A percentile compares a stretch with the other conserved stretches of the same genome.
Conservation (phyloP, 352 stramenopile species). For the Globisporangium takayamanum region DNA sequence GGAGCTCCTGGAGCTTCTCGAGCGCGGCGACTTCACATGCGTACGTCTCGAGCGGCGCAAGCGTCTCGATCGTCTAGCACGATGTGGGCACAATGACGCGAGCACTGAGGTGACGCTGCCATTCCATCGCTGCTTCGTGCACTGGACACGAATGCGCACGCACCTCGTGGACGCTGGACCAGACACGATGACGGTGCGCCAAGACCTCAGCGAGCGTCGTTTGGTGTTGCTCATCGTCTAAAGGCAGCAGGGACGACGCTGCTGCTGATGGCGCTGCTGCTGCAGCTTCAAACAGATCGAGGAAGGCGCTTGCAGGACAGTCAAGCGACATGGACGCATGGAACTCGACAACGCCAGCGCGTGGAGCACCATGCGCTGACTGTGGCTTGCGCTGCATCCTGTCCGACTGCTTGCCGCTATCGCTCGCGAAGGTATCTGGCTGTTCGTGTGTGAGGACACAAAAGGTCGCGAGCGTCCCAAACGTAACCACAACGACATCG, state of each 20-base stretch:
- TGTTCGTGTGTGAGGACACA: background rate
- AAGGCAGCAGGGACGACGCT: background rate
- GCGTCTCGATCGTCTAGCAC: slow-evolving; percentile 22
- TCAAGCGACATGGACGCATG: slow-evolving; percentile 68
- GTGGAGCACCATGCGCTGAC: background rate
- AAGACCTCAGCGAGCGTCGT: slow-evolving; percentile 21
- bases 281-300: slow-evolving; percentile 5
- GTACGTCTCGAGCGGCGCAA: slow-evolving; percentile 26
- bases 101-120: no score
- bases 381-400: background rate
- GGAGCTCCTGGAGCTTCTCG: slow-evolving; percentile 43
- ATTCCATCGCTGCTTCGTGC: no score
- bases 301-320: slow-evolving; percentile 19
- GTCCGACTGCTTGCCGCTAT: background rate
- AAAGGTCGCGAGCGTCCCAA: no score
- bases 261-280: slow-evolving; percentile 4
- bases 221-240: background rate
- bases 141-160: background rate
- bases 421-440: background rate
- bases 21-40: slow-evolving; percentile 30
- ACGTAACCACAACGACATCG: no score
- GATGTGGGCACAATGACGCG: no score
- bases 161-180: slow-evolving; percentile 33
- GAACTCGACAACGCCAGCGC: slow-evolving; percentile 40
- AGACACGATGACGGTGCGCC: slow-evolving; percentile 19